Conservation (phyloP, 1,284 basidiomycete genomes). For the Fomitopsis schrenkii region DNA sequence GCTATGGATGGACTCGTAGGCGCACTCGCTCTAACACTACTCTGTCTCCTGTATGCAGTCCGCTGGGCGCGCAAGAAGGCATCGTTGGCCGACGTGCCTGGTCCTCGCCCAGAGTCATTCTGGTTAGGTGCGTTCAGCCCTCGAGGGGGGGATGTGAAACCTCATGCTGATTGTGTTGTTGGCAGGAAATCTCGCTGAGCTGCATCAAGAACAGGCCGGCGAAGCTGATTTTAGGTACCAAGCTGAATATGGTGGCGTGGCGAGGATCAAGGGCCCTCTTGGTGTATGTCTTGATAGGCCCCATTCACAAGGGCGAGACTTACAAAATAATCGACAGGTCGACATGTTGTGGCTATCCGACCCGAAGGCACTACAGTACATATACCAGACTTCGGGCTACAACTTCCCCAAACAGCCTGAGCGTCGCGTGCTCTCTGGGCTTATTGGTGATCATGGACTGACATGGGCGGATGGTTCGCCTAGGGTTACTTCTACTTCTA, state of each 20-base stretch:
- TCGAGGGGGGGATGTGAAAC: background rate
- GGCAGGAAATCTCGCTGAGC: conserved; percentile 45
- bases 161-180: background rate
- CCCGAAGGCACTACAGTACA: conserved; percentile 38
- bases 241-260: conserved; percentile 41
- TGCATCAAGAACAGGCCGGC: conserved; percentile 47
- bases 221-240: conserved; percentile 50
- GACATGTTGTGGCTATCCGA: conserved; percentile 33
- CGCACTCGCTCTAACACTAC: background rate
- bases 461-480: conserved; percentile 36
- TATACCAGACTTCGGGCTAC: conserved; percentile 36
- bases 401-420: conserved; percentile 34
- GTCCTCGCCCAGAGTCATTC: conserved; percentile 29
- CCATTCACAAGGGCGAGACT: background rate
- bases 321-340: conserved; percentile 15
- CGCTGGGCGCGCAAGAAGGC: conserved; percentile 12
- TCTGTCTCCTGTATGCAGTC: conserved; percentile 14
- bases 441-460: conserved; percentile 34
- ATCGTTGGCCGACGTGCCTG: conserved; percentile 24
- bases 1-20: background rate
- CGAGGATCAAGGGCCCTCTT: conserved; percentile 47
- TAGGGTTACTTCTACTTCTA: background rate
- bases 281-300: conserved; percentile 30
- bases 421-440: conserved; percentile 25
- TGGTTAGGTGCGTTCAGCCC: conserved; percentile 21